phyloP scores from a whole-genome alignment of 768 basidiomycete genomes.

The Tylopilus vinaceipallidus region DNA sequence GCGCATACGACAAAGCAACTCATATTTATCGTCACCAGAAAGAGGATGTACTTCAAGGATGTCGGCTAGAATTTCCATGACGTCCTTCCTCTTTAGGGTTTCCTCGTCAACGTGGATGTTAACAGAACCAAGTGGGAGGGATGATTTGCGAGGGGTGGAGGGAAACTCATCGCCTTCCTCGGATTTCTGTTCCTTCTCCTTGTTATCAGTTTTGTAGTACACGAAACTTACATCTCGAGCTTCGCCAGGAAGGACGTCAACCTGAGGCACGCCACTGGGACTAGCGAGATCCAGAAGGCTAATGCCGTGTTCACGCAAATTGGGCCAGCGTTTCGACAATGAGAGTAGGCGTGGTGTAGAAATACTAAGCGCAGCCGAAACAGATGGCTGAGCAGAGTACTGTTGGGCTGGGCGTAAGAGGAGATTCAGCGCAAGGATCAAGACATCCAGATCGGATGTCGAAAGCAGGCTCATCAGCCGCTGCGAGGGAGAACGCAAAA shows the following conservation, averaged over 20 bases:
- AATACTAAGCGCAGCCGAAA: conserved; percentile 79
- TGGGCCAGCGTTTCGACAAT: conserved; percentile 83
- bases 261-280: conserved; percentile 46
- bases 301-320: conserved; percentile 76
- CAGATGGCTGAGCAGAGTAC: conserved; percentile 84
- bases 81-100: conserved; percentile 55
- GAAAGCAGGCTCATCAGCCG: conserved; percentile 85
- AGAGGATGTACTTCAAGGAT: conserved; percentile 63
- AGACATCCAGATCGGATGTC: conserved; percentile 86
- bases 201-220: conserved; percentile 68
- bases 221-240: conserved; percentile 78
- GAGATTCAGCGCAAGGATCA: conserved; percentile 79
- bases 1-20: conserved; percentile 84
- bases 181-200: conserved; percentile 45
- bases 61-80: conserved; percentile 79
- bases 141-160: conserved; percentile 49
- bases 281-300: conserved; percentile 72
- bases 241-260: conserved; percentile 66
- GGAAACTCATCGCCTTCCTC: conserved; percentile 45
- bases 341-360: conserved; percentile 79
- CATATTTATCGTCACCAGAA: conserved; percentile 82
- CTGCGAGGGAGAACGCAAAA: conserved; percentile 40
- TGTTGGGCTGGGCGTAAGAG: conserved; percentile 93
- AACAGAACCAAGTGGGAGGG: conserved; percentile 47
- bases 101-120: conserved; percentile 62